Percentiles rank a stretch among this genome's conserved stretches.
Evolutionary conservation across 2,329 filamentous ascomycete species (phyloP).

Genomic region (Alternaria ethzedia): DNA sequence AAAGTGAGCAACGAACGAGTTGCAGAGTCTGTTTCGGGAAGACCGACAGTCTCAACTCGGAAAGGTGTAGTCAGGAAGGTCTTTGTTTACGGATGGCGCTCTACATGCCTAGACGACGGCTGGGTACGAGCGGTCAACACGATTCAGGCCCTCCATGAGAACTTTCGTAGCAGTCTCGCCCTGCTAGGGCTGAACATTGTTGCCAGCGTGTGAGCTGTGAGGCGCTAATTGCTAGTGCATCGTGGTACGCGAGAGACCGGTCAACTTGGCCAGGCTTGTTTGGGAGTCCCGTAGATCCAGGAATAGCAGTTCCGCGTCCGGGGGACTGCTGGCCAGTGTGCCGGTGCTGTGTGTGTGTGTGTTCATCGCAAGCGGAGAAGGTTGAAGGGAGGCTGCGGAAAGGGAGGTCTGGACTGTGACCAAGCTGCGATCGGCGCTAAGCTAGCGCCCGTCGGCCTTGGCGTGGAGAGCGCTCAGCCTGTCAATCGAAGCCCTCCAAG

Average conservation of each 20-base stretch:
- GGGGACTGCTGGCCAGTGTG: neutral
- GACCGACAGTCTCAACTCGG: neutral
- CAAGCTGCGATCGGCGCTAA: slow-evolving; percentile 3
- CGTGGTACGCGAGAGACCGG: slow-evolving; percentile 14
- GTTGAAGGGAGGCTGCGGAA: neutral
- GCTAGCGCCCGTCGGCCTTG: slow-evolving; percentile 1
- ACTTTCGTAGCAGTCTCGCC: neutral
- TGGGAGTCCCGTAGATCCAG: neutral
- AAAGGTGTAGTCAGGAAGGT: neutral
- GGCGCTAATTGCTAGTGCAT: neutral
- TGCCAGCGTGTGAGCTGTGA: neutral
- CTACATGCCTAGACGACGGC: neutral
- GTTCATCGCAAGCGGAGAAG: neutral
- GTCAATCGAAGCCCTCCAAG: slow-evolving; percentile 1
- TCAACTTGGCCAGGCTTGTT: slow-evolving; percentile 2
- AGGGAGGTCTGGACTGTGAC: slow-evolving; percentile 10
- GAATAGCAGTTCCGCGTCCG: slow-evolving; percentile 5
- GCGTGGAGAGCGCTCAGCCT: slow-evolving; percentile 2
- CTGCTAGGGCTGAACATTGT: neutral
- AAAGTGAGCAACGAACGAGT: neutral
- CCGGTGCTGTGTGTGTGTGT: neutral
- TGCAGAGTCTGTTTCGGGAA: neutral
- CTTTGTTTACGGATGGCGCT: neutral
- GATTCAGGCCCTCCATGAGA: neutral
- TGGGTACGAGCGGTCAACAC: neutral